Base-by-base conservation (phyloP, 306 rosid species). In the Fragaria iinumae region DNA sequence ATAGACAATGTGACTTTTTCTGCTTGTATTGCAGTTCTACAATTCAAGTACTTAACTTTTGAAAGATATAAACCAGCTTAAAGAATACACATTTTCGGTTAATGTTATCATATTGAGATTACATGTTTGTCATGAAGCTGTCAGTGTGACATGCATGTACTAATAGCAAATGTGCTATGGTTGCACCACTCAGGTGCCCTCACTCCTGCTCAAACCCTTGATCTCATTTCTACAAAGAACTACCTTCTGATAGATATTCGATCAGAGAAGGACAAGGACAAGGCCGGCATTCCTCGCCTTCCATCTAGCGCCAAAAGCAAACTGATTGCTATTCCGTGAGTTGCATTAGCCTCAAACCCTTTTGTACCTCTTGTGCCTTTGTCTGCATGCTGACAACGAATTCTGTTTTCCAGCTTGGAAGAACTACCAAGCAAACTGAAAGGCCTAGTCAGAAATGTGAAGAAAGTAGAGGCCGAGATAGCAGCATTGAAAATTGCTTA, bases 391-490 rank as follows among this genome's bases (percentile, higher is more conserved):
- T 74, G 34, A 49, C 29, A 23, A 41, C 25, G 18, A 57, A 43
- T 39, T n/a, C 16, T 80, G 20, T 44, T 69, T 66, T 80, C 69
- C 90, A 96, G 99, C 34, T 83, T 92, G 84, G 98, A 96, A 88
- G 99, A 96, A 79, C 70, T 92, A 71, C 96, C 91, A 0, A 91
- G 84, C 91, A 96, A 91, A 90, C 74, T 92, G 57, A 83, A 36
- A 80, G 93, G 99, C 55, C 82, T 84, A 43, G 97, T 96, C 23
- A 91, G 85, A 84, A 90, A 90, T 79, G 87, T 39, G 48, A 92
- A 92, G 93, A 92, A 88, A 82, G 86, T 91, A 67, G 98, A 96
- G 89, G 97, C 96, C 39, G 99, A 92, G 81, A 83, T 96, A 73
- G 91, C 89, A 6, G 99, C 97, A 21, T 52, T 92, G 77, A 92